Percentiles rank a stretch among this genome's conserved stretches.
phyloP scores from a whole-genome alignment of 2,329 filamentous ascomycete species.

The Blumeria hordei region DNA sequence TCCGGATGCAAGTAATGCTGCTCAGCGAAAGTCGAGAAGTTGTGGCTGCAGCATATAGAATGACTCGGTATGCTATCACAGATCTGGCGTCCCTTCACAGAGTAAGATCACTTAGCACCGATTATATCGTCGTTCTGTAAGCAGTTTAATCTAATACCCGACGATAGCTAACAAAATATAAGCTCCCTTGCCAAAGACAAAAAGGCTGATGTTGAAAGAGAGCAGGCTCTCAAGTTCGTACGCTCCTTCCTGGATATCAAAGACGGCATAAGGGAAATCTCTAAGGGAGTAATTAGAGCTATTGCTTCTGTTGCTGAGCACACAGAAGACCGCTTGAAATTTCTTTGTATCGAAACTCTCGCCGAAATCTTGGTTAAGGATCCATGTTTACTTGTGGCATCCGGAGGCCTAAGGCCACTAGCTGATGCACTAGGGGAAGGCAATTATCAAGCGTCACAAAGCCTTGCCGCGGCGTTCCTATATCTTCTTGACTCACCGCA shows the following conservation, averaged over 20 bases:
- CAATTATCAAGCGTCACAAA: slow-evolving; percentile 78
- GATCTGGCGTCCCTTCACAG: slow-evolving; percentile 73
- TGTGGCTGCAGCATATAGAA: slow-evolving; percentile 77
- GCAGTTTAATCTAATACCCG: slow-evolving; percentile 7
- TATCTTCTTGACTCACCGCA: slow-evolving; percentile 72
- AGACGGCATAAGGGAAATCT: slow-evolving; percentile 69
- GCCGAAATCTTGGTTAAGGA: slow-evolving; percentile 79
- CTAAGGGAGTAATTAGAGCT: slow-evolving; percentile 64
- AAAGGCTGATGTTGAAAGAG: slow-evolving; percentile 89
- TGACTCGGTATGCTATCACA: slow-evolving; percentile 84
- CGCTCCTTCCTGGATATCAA: slow-evolving; percentile 90
- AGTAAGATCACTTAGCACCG: slow-evolving; percentile 70
- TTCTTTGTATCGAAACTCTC: slow-evolving; percentile 80
- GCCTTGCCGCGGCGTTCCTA: slow-evolving; percentile 64
- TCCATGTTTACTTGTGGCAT: slow-evolving; percentile 54
- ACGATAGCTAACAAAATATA: slow-evolving; percentile 6
- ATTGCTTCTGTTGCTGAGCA: slow-evolving; percentile 78
- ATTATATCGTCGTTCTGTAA: slow-evolving; percentile 64
- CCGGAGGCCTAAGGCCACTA: slow-evolving; percentile 66
- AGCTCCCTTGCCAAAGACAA: slow-evolving; percentile 80
- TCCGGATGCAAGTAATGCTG: slow-evolving; percentile 87
- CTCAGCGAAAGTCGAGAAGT: slow-evolving; percentile 90
- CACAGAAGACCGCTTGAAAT: slow-evolving; percentile 44
- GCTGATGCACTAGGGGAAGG: slow-evolving; percentile 83
- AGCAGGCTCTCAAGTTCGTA: slow-evolving; percentile 92